Conservation (phyloP, 2,329 filamentous ascomycete species). For the Alternaria viburni region DNA sequence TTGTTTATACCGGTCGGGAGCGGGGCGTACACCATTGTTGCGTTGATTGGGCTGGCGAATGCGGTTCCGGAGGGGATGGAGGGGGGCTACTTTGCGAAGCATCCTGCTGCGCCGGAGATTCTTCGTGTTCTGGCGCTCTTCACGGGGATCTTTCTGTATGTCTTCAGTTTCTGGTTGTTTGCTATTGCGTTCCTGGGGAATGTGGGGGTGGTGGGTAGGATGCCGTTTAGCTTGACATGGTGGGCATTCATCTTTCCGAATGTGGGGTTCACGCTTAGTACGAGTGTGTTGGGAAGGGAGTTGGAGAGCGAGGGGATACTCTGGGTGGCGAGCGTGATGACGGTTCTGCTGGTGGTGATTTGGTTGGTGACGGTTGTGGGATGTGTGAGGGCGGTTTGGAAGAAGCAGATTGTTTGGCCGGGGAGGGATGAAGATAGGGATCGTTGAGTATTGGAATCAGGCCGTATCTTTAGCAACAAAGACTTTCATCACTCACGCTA, state of each 20-base stretch:
- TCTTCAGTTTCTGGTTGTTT: slow-evolving; percentile 63
- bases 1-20: slow-evolving; percentile 77
- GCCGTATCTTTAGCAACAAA: too few species aligned
- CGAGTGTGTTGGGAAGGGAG: slow-evolving; percentile 41
- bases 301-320: slow-evolving; percentile 41
- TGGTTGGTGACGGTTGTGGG: slow-evolving; percentile 59
- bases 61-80: slow-evolving; percentile 52
- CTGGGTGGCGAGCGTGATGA: slow-evolving; percentile 55
- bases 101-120: slow-evolving; percentile 30
- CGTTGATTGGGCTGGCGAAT: slow-evolving; percentile 70
- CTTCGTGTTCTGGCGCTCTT: slow-evolving; percentile 52
- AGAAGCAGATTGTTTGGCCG: slow-evolving; percentile 60
- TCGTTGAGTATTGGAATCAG: background rate
- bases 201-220: slow-evolving; percentile 16
- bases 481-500: too few species aligned
- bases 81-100: slow-evolving; percentile 30
- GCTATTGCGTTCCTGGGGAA: slow-evolving; percentile 41
- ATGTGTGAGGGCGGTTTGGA: slow-evolving; percentile 58
- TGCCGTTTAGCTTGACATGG: slow-evolving; percentile 64
- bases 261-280: slow-evolving; percentile 48
- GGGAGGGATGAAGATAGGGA: slow-evolving; percentile 49
- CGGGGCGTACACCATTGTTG: slow-evolving; percentile 72
- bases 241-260: slow-evolving; percentile 61
- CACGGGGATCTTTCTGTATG: slow-evolving; percentile 66
- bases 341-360: slow-evolving; percentile 56